Evolutionary conservation across 192 early-diverging fungal species (phyloP), one percentile per base, ranked within the genome.

Genomic region (Pilaira anomala): DNA sequence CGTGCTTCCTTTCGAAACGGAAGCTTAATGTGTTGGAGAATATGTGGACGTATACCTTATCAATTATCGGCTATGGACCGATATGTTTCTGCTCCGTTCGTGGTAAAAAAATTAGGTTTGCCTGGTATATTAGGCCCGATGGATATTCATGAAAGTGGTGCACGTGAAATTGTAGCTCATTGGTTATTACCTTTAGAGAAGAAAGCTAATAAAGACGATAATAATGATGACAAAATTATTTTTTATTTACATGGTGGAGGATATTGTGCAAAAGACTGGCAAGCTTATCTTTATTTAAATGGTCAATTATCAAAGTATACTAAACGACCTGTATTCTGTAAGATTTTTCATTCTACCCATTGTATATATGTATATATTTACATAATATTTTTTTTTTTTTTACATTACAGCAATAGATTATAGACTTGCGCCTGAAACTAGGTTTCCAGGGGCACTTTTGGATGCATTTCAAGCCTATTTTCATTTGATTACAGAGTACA

Each of bases 401-500:
- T 56, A 21, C 40, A 16, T 42, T 22, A 16, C 16, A 64, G 24
- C 41, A n/a, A 3, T 55, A 11, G 7, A 1, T 11, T 55, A 55
- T 36, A 55, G 29, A 36, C n/a, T 55, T 1, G 7, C 53, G 11
- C 53, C 53, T 33, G 53, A 55, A 29, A 33, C 29, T 3, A 26
- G 28, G n/a, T 55, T 55, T 28, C 53, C 53, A 55, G 53, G 26
- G 12, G 28, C 53, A 11, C 7, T 55, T 33, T 18, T 55, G 19
- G 53, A 55, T 18, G 53, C 28, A 21, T 55, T 55, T 36, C 28
- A 55, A 33, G 53, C 28, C 3, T 55, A 55, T 19, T 9, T 36
- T 28, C 29, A 83, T 62, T 58, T 87, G 22, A 65, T 81, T 0
- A 41, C 61, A 4, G 78, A 74, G 0, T 65, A 67, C 26, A 85